A percentile compares a stretch with the other conserved stretches of the same genome.
Conservation (phyloP, 805 yeast species). For the Starmerella floricola region DNA sequence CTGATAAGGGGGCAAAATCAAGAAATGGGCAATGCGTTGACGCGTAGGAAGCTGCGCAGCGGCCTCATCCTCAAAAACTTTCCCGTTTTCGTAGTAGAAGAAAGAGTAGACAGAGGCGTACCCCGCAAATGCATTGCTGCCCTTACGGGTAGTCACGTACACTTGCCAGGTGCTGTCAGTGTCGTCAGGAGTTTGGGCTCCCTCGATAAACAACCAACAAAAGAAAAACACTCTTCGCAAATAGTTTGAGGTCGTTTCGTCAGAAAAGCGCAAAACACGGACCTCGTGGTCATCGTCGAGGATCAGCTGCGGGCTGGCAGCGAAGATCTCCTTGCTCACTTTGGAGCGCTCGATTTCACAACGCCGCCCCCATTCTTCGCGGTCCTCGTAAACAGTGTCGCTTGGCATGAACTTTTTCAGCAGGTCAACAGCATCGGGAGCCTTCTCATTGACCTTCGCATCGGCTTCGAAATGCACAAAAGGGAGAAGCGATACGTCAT, state of each 20-base stretch:
- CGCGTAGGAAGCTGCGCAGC: slow-evolving; percentile 31
- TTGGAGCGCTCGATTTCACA: slow-evolving; percentile 24
- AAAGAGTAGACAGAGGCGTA: slow-evolving; percentile 75
- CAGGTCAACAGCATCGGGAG: slow-evolving; percentile 47
- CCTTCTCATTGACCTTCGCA: slow-evolving; percentile 36
- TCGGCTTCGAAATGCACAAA: slow-evolving; percentile 49
- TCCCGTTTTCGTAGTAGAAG: slow-evolving; percentile 55
- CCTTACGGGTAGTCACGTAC: slow-evolving; percentile 40
- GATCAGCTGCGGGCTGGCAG: background rate
- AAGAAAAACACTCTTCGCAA: slow-evolving; percentile 62
- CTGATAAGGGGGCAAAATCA: slow-evolving; percentile 77
- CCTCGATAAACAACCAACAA: slow-evolving; percentile 63
- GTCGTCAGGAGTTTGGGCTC: slow-evolving; percentile 77
- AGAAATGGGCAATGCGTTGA: slow-evolving; percentile 75
- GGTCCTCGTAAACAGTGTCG: slow-evolving; percentile 46
- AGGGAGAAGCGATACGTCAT: slow-evolving; percentile 61
- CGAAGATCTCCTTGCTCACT: background rate
- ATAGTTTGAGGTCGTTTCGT: slow-evolving; percentile 1
- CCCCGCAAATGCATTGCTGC: slow-evolving; percentile 47
- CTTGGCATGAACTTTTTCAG: slow-evolving; percentile 51
- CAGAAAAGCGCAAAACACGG: background rate
- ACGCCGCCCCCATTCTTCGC: slow-evolving; percentile 51
- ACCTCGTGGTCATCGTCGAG: slow-evolving; percentile 22
- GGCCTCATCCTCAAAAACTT: slow-evolving; percentile 31
- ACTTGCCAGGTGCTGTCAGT: slow-evolving; percentile 72